These are phyloP conservation scores for Fusarium sp. DNA, from an alignment of 2,329 filamentous ascomycete species.

Conservation along the genomic window DNA sequence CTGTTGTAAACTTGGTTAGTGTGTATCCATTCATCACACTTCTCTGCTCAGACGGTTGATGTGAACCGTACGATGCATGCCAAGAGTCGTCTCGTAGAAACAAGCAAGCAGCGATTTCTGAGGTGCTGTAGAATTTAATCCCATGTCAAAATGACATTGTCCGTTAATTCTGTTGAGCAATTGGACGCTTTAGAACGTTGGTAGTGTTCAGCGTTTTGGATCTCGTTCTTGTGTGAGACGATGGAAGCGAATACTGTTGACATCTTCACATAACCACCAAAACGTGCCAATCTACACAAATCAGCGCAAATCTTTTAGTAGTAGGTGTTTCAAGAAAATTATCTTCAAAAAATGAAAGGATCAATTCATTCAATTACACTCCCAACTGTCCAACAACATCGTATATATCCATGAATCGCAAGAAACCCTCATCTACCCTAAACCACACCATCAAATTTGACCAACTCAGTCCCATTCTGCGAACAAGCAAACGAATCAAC, in stretches of 20 bases:
- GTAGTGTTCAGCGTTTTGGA: background rate
- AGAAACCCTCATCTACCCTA: constrained; percentile 32
- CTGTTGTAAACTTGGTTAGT: background rate
- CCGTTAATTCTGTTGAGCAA: background rate
- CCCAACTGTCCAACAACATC: background rate
- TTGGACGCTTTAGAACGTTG: background rate
- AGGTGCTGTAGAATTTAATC: background rate
- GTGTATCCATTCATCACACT: background rate
- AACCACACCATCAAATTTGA: constrained; percentile 34
- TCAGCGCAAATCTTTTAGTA: no score
- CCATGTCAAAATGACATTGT: rapidly evolving
- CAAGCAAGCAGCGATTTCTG: background rate
- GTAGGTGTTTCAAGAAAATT: background rate
- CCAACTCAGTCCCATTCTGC: constrained; percentile 47
- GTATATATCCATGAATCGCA: background rate
- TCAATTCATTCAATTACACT: background rate
- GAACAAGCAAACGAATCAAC: constrained; percentile 53
- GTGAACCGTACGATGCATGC: background rate
- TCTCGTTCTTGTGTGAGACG: background rate
- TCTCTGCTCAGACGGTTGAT: no score
- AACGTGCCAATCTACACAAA: background rate
- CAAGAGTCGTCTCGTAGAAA: background rate
- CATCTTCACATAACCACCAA: background rate
- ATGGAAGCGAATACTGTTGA: background rate
- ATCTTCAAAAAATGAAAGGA: background rate